These are phyloP conservation scores for Nigrospora osmanthi DNA, from an alignment of 2,329 filamentous ascomycete genomes.

Conservation along the genomic window DNA sequence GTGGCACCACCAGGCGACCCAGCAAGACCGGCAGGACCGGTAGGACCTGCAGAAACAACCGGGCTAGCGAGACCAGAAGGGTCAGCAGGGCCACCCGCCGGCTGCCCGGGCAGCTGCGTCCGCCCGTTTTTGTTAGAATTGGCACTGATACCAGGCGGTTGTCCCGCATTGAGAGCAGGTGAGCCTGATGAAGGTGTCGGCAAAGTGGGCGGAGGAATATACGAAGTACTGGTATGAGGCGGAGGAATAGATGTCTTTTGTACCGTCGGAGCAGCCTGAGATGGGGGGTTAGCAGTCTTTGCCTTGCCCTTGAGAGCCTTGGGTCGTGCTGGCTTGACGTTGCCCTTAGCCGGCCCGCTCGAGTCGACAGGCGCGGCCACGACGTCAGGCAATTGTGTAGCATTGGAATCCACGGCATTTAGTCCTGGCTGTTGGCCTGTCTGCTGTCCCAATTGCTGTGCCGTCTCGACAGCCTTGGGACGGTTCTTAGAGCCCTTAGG, in stretches of 20 bases:
- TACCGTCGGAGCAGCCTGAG: background rate
- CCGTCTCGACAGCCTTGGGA: conserved; percentile 8
- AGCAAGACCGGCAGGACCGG: no score
- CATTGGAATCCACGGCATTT: no score
- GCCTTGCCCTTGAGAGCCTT: background rate
- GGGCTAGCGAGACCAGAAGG: no score
- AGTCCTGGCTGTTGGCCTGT: background rate
- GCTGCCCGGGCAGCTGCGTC: conserved; percentile 6
- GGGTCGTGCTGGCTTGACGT: background rate
- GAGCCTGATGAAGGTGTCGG: background rate
- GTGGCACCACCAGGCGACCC: no score
- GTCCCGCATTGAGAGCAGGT: background rate
- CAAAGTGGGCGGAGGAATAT: conserved; percentile 6
- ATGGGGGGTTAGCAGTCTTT: background rate
- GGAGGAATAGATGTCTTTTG: background rate
- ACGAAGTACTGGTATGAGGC: conserved; percentile 5
- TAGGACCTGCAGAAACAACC: no score
- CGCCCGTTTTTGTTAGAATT: conserved; percentile 11
- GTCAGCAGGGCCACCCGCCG: background rate
- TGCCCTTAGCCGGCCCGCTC: background rate
- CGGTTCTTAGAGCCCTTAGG: conserved; percentile 31
- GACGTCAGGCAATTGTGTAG: background rate
- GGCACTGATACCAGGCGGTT: conserved; percentile 5
- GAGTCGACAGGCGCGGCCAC: background rate
- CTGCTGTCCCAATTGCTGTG: background rate